A percentile compares a stretch with the other conserved stretches of the same genome.
Conservation (phyloP, 306 rosid species). For the Carpinus fangiana region DNA sequence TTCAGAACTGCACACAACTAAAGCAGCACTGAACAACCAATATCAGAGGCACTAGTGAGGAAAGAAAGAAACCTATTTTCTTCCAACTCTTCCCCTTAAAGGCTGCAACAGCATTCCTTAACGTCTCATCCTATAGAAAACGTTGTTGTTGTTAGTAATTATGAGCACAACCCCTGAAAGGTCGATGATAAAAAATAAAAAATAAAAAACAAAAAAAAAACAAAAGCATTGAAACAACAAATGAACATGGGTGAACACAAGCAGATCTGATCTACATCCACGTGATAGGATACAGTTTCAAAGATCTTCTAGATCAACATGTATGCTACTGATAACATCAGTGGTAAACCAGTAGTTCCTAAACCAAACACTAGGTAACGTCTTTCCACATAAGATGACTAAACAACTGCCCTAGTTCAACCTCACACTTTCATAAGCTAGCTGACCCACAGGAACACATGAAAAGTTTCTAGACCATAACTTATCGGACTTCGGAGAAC, state of each 20-base stretch:
- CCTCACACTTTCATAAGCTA: constrained; percentile 29
- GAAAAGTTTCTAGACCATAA: neutral
- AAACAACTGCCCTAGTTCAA: constrained; percentile 13
- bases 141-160: constrained; percentile 22
- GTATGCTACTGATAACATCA: neutral
- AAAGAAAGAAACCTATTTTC: constrained; percentile 75
- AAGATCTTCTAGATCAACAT: constrained; percentile 5
- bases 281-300: neutral
- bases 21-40: constrained; percentile 4
- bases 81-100: constrained; percentile 96
- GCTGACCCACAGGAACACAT: constrained; percentile 9
- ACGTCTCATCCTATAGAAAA: constrained; percentile 83
- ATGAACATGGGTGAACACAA: constrained; percentile 1
- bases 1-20: neutral
- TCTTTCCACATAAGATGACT: constrained; percentile 4
- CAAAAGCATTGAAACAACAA: neutral
- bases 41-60: neutral
- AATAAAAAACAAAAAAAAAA: neutral
- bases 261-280: constrained; percentile 13
- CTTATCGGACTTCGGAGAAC: constrained; percentile 12
- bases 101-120: constrained; percentile 84
- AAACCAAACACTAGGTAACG: neutral
- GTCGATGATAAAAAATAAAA: neutral
- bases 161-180: neutral
- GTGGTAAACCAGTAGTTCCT: neutral